These are phyloP conservation scores for Phytophthora lateralis DNA, from an alignment of 352 stramenopile genomes.

Conservation along the genomic window DNA sequence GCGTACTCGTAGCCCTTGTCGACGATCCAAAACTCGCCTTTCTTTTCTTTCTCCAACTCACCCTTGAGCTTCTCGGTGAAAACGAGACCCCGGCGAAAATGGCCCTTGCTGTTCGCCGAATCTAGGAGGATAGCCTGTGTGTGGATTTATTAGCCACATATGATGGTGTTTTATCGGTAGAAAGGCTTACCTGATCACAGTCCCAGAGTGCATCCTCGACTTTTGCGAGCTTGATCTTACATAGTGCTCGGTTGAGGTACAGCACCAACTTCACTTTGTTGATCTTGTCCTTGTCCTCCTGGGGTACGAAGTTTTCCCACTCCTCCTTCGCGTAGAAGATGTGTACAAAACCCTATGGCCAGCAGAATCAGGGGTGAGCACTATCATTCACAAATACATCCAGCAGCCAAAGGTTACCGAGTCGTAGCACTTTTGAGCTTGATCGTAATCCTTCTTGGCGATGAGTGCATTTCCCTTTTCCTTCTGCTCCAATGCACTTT, in stretches of 20 bases:
- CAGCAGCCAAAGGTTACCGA: conserved; percentile 45
- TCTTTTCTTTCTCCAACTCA: conserved; percentile 81
- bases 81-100: conserved; percentile 81
- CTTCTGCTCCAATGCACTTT: conserved; percentile 72
- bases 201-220: conserved; percentile 87
- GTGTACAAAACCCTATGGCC: conserved; percentile 76
- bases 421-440: conserved; percentile 87
- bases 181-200: conserved; percentile 66
- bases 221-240: conserved; percentile 86
- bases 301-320: conserved; percentile 77
- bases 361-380: conserved; percentile 12
- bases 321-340: conserved; percentile 90
- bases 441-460: conserved; percentile 69
- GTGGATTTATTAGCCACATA: neutral
- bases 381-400: neutral
- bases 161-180: neutral
- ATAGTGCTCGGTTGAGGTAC: conserved; percentile 84
- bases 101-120: conserved; percentile 63
- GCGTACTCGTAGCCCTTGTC: conserved; percentile 84
- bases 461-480: conserved; percentile 81
- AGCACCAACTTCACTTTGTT: conserved; percentile 84
- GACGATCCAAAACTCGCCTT: conserved; percentile 87
- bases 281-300: conserved; percentile 78
- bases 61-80: conserved; percentile 84
- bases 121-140: conserved; percentile 72